phyloP scores from a whole-genome alignment of 495 filamentous ascomycete species.

The Penicillium ochrochloron region DNA sequence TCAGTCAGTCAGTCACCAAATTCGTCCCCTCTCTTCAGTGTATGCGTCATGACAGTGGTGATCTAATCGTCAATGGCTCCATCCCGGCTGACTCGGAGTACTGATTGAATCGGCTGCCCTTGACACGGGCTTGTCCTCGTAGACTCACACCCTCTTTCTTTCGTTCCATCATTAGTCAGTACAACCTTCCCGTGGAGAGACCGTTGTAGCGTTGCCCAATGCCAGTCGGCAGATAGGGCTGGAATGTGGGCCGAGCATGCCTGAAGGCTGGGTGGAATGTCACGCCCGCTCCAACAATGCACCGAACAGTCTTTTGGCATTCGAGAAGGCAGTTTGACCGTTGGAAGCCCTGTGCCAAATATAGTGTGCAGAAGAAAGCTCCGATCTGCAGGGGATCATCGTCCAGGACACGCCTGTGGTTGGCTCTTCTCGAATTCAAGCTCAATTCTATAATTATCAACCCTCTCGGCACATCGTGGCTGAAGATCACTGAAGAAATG shows the following conservation, averaged over 20 bases:
- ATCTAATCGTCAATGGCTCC: constrained; percentile 24
- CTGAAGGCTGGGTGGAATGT: constrained; percentile 43
- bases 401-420: neutral
- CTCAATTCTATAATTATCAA: constrained; percentile 34
- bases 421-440: constrained; percentile 13
- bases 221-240: constrained; percentile 9
- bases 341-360: constrained; percentile 2
- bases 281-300: constrained; percentile 42
- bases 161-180: constrained; percentile 8
- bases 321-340: constrained; percentile 25
- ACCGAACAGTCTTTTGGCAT: constrained; percentile 30
- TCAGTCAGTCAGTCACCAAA: neutral
- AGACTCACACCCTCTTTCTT: constrained; percentile 1
- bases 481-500: constrained; percentile 7
- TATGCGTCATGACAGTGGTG: constrained; percentile 44
- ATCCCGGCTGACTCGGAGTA: constrained; percentile 25
- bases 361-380: constrained; percentile 17
- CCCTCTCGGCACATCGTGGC: constrained; percentile 8
- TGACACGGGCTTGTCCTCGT: constrained; percentile 8
- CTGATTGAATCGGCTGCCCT: constrained; percentile 19
- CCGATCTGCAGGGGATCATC: constrained; percentile 27
- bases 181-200: constrained; percentile 4
- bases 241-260: constrained; percentile 38
- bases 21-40: constrained; percentile 26
- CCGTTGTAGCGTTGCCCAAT: constrained; percentile 19